Percentiles rank a stretch among this genome's conserved stretches.
Conservation (phyloP, 495 filamentous ascomycete genomes). For the Ramalina peruviana region DNA sequence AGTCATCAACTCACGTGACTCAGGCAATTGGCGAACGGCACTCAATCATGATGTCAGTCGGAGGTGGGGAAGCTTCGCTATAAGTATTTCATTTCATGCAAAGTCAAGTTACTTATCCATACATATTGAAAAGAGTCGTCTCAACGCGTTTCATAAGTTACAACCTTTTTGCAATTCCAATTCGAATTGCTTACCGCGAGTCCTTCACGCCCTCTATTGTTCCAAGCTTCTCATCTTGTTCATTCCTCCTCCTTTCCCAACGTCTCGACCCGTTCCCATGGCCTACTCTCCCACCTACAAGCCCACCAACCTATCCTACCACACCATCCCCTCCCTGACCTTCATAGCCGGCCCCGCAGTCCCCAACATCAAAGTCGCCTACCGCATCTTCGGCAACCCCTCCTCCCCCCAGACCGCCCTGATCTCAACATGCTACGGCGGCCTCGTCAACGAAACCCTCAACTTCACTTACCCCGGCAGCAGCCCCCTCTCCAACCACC, state of each 20-base stretch:
- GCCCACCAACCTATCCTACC: conserved; percentile 20
- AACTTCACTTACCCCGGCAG: conserved; percentile 19
- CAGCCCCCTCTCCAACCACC: conserved; percentile 17
- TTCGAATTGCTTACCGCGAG: no score
- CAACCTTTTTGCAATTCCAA: no score
- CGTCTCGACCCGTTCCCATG: not conserved
- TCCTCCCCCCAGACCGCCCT: conserved; percentile 23
- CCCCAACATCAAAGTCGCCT: conserved; percentile 26
- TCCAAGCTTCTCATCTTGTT: not conserved
- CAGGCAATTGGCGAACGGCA: no score
- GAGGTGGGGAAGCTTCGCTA: not conserved
- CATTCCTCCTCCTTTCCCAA: not conserved
- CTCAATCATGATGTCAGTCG: not conserved
- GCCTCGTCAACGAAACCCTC: conserved; percentile 27
- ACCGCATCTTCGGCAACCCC: conserved; percentile 26
- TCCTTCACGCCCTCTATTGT: no score
- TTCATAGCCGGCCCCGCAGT: conserved; percentile 23
- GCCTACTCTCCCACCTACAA: conserved; percentile 3
- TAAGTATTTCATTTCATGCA: no score
- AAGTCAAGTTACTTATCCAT: no score
- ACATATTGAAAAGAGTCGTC: no score
- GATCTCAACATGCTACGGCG: conserved; percentile 36
- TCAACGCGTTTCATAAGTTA: no score
- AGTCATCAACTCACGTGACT: no score
- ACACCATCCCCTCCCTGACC: conserved; percentile 23